Conservation (phyloP, 148 eudicot genomes). For the Mesembryanthemum crystallinum region DNA sequence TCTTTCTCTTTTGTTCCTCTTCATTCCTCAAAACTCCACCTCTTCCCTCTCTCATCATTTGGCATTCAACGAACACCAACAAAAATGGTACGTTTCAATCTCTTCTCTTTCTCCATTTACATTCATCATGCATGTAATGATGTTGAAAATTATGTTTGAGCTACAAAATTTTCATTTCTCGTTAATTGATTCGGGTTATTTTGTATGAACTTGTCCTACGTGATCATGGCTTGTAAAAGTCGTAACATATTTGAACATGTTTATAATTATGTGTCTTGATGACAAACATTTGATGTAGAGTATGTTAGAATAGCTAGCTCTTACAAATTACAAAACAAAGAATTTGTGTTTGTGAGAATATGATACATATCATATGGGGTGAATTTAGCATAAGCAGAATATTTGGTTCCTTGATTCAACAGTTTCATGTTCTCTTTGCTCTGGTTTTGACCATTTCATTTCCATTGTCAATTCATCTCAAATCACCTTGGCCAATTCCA, state of each 20-base stretch:
- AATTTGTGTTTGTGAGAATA: background rate
- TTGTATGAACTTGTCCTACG: background rate
- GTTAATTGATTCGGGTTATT: background rate
- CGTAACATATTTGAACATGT: too few species aligned
- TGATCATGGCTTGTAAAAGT: too few species aligned
- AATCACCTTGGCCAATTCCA: background rate
- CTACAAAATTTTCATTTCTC: background rate
- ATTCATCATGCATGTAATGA: background rate
- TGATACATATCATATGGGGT: background rate
- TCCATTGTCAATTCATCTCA: background rate
- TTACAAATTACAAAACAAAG: background rate
- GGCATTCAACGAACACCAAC: conserved; percentile 11
- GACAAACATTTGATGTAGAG: too few species aligned
- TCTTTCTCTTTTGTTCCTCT: conserved; percentile 21
- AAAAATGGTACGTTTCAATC: conserved; percentile 36
- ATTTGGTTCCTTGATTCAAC: background rate
- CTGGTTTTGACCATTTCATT: conserved; percentile 7
- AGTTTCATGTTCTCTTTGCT: background rate
- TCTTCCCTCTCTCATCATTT: background rate
- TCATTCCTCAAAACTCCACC: conserved; percentile 3
- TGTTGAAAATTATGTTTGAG: too few species aligned
- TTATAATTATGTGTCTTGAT: too few species aligned
- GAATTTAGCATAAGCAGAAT: background rate
- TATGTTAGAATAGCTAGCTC: too few species aligned
- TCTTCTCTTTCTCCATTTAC: background rate